A percentile compares a stretch with the other conserved stretches of the same genome.
These are phyloP conservation scores for Apocynum venetum DNA, from an alignment of 257 asterid genomes.

Conservation along the genomic window DNA sequence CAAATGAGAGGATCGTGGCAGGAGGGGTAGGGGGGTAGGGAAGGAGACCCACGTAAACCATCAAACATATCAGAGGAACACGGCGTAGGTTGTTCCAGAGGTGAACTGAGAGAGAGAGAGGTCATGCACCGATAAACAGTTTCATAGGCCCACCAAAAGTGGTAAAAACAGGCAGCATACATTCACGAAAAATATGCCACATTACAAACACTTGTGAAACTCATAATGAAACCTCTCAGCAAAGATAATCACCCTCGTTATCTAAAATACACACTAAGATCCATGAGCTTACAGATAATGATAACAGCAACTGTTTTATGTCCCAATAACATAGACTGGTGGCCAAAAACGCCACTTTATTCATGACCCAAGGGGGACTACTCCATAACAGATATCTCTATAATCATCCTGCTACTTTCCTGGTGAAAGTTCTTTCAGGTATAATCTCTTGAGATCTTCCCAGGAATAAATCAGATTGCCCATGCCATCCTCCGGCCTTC, in stretches of 20 bases:
- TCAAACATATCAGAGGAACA: too few species aligned
- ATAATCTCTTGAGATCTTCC: slow-evolving; percentile 56
- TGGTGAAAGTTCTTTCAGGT: slow-evolving; percentile 44
- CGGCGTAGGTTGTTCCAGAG: too few species aligned
- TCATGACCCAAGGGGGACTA: neutral
- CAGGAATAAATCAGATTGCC: slow-evolving; percentile 37
- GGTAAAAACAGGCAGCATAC: too few species aligned
- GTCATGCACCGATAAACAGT: too few species aligned
- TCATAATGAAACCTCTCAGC: neutral
- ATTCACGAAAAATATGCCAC: too few species aligned
- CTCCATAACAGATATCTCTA: neutral
- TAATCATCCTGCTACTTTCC: slow-evolving; percentile 67
- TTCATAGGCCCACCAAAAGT: too few species aligned
- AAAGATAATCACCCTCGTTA: neutral
- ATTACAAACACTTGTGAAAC: too few species aligned
- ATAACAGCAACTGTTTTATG: neutral
- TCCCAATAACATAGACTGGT: neutral
- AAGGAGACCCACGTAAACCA: too few species aligned
- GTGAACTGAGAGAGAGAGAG: too few species aligned
- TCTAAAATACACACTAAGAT: neutral
- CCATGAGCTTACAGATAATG: neutral
- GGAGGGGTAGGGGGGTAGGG: too few species aligned
- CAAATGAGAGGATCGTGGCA: too few species aligned
- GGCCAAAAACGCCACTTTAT: neutral
- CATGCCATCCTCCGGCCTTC: slow-evolving; percentile 89